Conservation (phyloP, 306 rosid species). For the Corylus avellana region DNA sequence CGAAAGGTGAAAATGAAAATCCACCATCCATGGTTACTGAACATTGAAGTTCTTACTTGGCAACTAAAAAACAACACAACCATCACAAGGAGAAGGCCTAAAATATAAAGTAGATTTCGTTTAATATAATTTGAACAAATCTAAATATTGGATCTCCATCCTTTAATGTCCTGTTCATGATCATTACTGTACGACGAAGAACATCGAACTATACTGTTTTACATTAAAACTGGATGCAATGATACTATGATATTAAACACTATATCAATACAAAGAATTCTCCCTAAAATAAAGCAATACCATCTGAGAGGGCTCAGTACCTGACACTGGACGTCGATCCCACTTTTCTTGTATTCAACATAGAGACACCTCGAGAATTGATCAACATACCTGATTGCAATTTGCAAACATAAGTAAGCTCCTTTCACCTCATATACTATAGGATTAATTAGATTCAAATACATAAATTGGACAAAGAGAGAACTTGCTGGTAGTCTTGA, state of each 20-base stretch:
- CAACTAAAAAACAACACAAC: background rate
- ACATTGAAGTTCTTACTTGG: background rate
- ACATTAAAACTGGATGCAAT: background rate
- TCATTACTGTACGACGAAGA: too few species aligned
- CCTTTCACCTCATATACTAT: slow-evolving; percentile 5
- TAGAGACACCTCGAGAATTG: slow-evolving; percentile 90
- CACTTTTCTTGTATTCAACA: slow-evolving; percentile 93
- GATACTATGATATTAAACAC: background rate
- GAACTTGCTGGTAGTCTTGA: background rate
- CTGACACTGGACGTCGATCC: slow-evolving; percentile 99
- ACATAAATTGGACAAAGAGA: background rate
- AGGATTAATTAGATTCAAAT: background rate
- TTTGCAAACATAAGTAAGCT: slow-evolving; percentile 10
- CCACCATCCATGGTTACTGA: background rate
- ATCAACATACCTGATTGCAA: slow-evolving; percentile 73
- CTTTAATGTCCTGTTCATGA: too few species aligned
- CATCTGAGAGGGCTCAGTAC: slow-evolving; percentile 45
- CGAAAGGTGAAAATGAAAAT: background rate
- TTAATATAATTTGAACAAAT: background rate
- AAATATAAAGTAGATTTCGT: background rate
- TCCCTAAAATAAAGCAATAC: background rate
- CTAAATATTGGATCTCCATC: background rate
- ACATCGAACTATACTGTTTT: background rate
- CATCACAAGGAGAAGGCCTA: too few species aligned
- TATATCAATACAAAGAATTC: background rate